These are phyloP conservation scores for Parafenestella ontariensis DNA, from an alignment of 2,329 filamentous ascomycete species.

Conservation along the genomic window DNA sequence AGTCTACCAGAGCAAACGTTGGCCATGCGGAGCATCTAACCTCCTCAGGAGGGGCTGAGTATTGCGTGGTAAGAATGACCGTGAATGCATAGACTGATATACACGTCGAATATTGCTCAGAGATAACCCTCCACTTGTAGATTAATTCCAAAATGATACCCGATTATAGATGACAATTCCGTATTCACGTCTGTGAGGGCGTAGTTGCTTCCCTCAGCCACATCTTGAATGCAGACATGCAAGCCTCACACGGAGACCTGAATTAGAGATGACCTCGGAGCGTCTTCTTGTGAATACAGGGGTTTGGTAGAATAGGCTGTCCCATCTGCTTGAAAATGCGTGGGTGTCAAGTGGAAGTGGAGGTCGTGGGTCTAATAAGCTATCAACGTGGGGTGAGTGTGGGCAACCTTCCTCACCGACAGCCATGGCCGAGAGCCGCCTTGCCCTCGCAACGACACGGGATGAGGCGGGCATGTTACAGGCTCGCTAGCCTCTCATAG, in stretches of 20 bases:
- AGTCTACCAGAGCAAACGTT: background rate
- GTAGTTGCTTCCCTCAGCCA: too few species aligned
- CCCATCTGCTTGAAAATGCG: background rate
- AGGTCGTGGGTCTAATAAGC: background rate
- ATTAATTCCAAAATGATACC: too few species aligned
- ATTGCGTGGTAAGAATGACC: too few species aligned
- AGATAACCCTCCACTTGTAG: too few species aligned
- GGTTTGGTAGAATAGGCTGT: background rate
- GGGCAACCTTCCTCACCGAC: too few species aligned
- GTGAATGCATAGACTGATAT: too few species aligned
- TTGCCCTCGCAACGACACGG: background rate
- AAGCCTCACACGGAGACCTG: background rate
- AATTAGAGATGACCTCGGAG: background rate
- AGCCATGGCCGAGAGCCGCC: too few species aligned
- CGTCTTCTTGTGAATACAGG: background rate
- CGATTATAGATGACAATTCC: too few species aligned
- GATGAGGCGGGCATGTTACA: background rate
- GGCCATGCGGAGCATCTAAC: background rate
- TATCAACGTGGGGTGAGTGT: background rate
- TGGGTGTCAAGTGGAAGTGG: background rate
- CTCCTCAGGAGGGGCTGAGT: too few species aligned
- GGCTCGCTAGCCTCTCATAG: conserved; percentile 4
- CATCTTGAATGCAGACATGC: too few species aligned
- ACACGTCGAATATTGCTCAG: too few species aligned
- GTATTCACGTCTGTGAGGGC: too few species aligned